phyloP scores from a whole-genome alignment of 2,329 filamentous ascomycete species.

The Mycogone perniciosa region DNA sequence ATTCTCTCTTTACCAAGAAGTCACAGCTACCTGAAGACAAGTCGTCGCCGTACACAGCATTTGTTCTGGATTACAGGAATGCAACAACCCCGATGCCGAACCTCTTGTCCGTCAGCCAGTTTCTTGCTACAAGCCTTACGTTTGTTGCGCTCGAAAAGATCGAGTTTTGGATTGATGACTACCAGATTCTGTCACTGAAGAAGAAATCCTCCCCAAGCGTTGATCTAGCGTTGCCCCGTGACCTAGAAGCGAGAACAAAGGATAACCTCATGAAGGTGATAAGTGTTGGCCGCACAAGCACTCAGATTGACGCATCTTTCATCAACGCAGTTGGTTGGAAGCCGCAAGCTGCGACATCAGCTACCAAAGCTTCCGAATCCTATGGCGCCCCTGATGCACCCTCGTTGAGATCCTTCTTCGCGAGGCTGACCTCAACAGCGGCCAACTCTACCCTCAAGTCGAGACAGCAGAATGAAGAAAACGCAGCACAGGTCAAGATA shows the following conservation, averaged over 20 bases:
- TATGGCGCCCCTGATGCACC: conserved; percentile 46
- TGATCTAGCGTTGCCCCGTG: conserved; percentile 65
- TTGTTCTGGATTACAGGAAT: conserved; percentile 90
- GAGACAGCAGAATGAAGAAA: conserved; percentile 57
- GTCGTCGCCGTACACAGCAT: conserved; percentile 69
- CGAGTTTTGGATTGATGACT: conserved; percentile 86
- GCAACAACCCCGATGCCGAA: conserved; percentile 80
- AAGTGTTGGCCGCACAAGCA: conserved; percentile 75
- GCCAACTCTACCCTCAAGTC: conserved; percentile 45
- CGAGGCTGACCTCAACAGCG: conserved; percentile 57
- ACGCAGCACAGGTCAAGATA: conserved; percentile 54
- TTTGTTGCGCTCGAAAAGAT: conserved; percentile 87
- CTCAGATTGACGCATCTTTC: conserved; percentile 86
- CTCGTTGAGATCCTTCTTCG: conserved; percentile 74
- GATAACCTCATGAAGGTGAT: conserved; percentile 84
- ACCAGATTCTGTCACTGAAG: conserved; percentile 66
- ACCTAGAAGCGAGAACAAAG: conserved; percentile 75
- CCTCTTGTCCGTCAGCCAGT: conserved; percentile 80
- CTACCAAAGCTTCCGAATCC: conserved; percentile 39
- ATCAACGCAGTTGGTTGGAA: conserved; percentile 88
- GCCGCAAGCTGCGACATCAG: conserved; percentile 38
- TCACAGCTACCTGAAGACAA: conserved; percentile 65
- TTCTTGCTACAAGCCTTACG: conserved; percentile 88
- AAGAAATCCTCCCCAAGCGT: conserved; percentile 82
- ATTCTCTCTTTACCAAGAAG: conserved; percentile 87